Evolutionary conservation across 768 basidiomycete genomes (phyloP).

Genomic region (Lenzites betulinus): DNA sequence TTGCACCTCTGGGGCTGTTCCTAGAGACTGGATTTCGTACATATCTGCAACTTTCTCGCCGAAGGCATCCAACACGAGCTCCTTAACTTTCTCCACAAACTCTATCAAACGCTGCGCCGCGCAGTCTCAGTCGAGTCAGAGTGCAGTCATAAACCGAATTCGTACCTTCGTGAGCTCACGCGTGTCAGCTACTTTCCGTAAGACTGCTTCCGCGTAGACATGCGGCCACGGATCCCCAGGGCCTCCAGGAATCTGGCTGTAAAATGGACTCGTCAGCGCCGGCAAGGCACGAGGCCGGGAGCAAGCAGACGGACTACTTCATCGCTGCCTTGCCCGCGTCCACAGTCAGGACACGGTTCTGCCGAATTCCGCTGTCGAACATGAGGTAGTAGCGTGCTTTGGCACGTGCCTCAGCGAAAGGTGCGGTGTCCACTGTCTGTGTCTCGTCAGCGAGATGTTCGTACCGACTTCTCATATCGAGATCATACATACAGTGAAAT

Average conservation of each 20-base stretch:
- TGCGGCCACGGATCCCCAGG: background rate
- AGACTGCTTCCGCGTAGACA: background rate
- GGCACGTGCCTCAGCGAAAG: background rate
- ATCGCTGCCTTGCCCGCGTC: background rate
- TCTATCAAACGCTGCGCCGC: background rate
- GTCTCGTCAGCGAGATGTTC: too few species aligned
- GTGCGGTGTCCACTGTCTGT: background rate
- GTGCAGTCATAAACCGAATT: background rate
- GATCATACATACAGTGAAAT: background rate
- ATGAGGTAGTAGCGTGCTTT: background rate
- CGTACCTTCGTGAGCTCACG: background rate
- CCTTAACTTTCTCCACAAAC: background rate
- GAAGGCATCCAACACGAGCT: background rate
- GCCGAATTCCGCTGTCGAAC: background rate
- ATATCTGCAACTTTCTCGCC: conserved; percentile 10
- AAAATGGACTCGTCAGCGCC: background rate
- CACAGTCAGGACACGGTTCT: background rate
- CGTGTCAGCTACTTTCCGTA: background rate
- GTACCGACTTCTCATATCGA: background rate
- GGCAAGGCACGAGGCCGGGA: background rate
- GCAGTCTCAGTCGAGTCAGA: too few species aligned
- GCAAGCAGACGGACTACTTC: background rate
- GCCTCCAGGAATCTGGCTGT: background rate
- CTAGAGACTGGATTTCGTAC: conserved; percentile 7
- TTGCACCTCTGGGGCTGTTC: conserved; percentile 13